phyloP scores from a whole-genome alignment of 1,284 basidiomycete species.

The Kalmanozyma brasiliensis region DNA sequence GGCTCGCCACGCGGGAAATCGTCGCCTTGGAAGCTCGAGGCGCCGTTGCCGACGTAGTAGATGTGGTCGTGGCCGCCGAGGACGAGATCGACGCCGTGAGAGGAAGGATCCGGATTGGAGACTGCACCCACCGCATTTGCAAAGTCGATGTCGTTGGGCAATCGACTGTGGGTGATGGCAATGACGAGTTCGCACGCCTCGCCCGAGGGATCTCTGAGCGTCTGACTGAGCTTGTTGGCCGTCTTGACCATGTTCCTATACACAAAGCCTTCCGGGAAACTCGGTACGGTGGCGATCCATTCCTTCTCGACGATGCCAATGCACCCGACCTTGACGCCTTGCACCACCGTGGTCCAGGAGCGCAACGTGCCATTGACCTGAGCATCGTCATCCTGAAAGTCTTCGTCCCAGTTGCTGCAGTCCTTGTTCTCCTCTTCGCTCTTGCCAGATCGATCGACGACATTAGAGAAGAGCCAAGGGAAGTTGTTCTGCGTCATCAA shows the following conservation, averaged over 20 bases:
- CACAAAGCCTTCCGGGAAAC: conserved; percentile 80
- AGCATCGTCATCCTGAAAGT: conserved; percentile 70
- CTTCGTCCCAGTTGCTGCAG: conserved; percentile 69
- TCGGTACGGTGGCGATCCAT: conserved; percentile 85
- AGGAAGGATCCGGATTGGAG: conserved; percentile 66
- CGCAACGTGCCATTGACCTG: conserved; percentile 53
- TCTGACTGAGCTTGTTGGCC: conserved; percentile 72
- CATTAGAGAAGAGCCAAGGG: conserved; percentile 42
- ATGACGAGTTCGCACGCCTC: conserved; percentile 75
- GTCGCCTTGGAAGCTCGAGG: conserved; percentile 78
- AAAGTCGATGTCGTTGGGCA: conserved; percentile 74
- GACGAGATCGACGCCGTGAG: conserved; percentile 84
- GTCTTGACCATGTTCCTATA: conserved; percentile 58
- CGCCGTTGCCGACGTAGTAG: conserved; percentile 83
- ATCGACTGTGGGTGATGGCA: conserved; percentile 81
- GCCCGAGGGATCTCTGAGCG: conserved; percentile 78
- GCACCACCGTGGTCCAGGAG: conserved; percentile 76
- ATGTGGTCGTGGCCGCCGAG: conserved; percentile 91
- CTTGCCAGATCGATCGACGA: conserved; percentile 78
- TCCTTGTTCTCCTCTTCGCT: conserved; percentile 67
- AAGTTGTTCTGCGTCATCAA: conserved; percentile 42
- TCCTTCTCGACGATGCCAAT: conserved; percentile 86
- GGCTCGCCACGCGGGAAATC: conserved; percentile 73
- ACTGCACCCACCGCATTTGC: conserved; percentile 75
- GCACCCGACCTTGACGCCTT: conserved; percentile 78